Percentiles rank a stretch among this genome's conserved stretches.
These are phyloP conservation scores for Verticillium alfalfae DNA, from an alignment of 2,329 filamentous ascomycete genomes.

Conservation along the genomic window DNA sequence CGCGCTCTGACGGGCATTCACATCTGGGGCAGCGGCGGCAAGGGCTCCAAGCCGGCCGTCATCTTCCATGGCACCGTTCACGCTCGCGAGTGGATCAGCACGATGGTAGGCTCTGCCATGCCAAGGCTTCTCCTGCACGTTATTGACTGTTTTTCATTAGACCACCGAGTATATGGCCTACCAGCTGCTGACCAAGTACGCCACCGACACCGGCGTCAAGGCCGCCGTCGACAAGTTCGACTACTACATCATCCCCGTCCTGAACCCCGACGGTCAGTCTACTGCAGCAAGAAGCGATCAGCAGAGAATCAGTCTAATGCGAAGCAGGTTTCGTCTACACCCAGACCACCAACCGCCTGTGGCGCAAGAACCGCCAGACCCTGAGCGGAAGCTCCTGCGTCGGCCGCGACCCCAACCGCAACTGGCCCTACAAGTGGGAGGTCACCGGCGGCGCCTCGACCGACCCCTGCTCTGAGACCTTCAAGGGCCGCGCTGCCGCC, in stretches of 20 bases:
- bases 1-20: slow-evolving; percentile 53
- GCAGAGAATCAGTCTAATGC: not conserved
- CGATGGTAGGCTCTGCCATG: slow-evolving; percentile 44
- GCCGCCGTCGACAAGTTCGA: slow-evolving; percentile 50
- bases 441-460: slow-evolving; percentile 37
- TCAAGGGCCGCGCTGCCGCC: slow-evolving; percentile 30
- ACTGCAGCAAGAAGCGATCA: not conserved
- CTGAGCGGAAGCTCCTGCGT: slow-evolving; percentile 26
- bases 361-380: slow-evolving; percentile 47
- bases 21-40: slow-evolving; percentile 34
- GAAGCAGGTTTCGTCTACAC: slow-evolving; percentile 36
- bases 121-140: no score
- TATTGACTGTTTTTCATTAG: slow-evolving; percentile 1
- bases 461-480: slow-evolving; percentile 41
- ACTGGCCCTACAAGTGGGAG: slow-evolving; percentile 46
- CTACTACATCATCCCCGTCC: slow-evolving; percentile 47
- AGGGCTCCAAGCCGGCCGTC: slow-evolving; percentile 39
- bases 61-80: slow-evolving; percentile 46
- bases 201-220: slow-evolving; percentile 25
- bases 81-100: slow-evolving; percentile 47
- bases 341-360: slow-evolving; percentile 39
- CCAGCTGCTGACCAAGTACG: slow-evolving; percentile 32
- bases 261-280: slow-evolving; percentile 38
- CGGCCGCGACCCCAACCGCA: slow-evolving; percentile 49
- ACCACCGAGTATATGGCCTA: slow-evolving; percentile 41